Percentiles rank a stretch among this genome's conserved stretches.
These are phyloP conservation scores for Rhynchosporium graminicola DNA, from an alignment of 2,329 filamentous ascomycete genomes.

Conservation along the genomic window DNA sequence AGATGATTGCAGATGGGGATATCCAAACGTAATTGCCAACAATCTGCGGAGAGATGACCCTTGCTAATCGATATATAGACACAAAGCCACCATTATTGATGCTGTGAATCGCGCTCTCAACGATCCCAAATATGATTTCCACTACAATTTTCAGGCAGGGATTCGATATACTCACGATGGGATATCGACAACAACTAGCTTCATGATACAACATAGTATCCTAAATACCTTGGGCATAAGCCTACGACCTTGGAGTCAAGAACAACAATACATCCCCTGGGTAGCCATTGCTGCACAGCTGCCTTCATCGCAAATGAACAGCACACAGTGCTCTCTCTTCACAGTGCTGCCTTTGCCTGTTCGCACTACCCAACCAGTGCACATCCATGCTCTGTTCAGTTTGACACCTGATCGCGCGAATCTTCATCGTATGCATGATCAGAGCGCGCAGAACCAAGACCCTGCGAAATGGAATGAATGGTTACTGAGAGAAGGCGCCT, in stretches of 20 bases:
- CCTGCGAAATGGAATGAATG: slow-evolving; percentile 39
- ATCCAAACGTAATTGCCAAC: slow-evolving; percentile 28
- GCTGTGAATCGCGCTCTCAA: slow-evolving; percentile 23
- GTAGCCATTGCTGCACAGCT: slow-evolving; percentile 41
- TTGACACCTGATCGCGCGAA: slow-evolving; percentile 41
- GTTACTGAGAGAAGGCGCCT: slow-evolving; percentile 34
- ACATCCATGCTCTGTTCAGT: slow-evolving; percentile 42
- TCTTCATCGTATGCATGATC: slow-evolving; percentile 34
- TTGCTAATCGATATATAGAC: slow-evolving; percentile 18
- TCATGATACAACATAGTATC: slow-evolving; percentile 40
- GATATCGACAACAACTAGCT: slow-evolving; percentile 18
- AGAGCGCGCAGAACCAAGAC: slow-evolving; percentile 30
- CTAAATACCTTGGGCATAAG: slow-evolving; percentile 25
- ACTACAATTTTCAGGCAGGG: slow-evolving; percentile 27
- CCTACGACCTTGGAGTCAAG: slow-evolving; percentile 37
- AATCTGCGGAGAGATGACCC: not conserved
- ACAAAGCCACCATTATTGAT: slow-evolving; percentile 30
- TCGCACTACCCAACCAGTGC: slow-evolving; percentile 39
- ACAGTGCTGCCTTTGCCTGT: slow-evolving; percentile 41
- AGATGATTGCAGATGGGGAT: slow-evolving; percentile 21
- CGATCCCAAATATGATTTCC: slow-evolving; percentile 22
- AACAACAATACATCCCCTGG: slow-evolving; percentile 40
- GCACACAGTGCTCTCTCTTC: slow-evolving; percentile 33
- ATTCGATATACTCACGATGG: slow-evolving; percentile 17
- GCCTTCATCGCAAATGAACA: slow-evolving; percentile 23